These are phyloP conservation scores for Penicillium verrucosum DNA, from an alignment of 2,329 filamentous ascomycete genomes.

Conservation along the genomic window DNA sequence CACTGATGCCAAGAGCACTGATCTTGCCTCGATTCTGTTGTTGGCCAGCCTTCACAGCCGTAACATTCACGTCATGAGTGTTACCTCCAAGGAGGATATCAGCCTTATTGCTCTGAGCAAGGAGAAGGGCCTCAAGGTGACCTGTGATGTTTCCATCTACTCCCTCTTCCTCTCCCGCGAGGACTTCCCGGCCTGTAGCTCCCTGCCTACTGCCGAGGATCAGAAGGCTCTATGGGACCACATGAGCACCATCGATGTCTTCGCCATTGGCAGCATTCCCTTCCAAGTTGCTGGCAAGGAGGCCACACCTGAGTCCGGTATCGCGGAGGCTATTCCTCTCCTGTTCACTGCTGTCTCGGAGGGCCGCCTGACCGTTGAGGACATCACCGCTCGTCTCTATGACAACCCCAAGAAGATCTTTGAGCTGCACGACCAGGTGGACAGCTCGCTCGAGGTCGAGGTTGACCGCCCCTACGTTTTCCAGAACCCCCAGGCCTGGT, in stretches of 20 bases:
- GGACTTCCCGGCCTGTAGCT: slow-evolving; percentile 65
- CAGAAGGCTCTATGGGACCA: slow-evolving; percentile 73
- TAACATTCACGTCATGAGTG: slow-evolving; percentile 75
- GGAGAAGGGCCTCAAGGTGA: slow-evolving; percentile 75
- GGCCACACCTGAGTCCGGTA: slow-evolving; percentile 62
- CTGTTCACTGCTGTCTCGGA: slow-evolving; percentile 73
- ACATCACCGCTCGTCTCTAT: slow-evolving; percentile 68
- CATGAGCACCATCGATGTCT: slow-evolving; percentile 70
- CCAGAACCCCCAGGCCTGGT: slow-evolving; percentile 56
- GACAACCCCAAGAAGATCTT: slow-evolving; percentile 79
- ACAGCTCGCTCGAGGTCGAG: slow-evolving; percentile 70
- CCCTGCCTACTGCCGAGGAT: slow-evolving; percentile 64
- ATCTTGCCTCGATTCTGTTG: slow-evolving; percentile 75
- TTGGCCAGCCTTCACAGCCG: slow-evolving; percentile 74
- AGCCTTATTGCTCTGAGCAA: slow-evolving; percentile 73
- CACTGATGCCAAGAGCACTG: slow-evolving; percentile 76
- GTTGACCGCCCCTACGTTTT: slow-evolving; percentile 68
- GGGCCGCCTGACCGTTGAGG: slow-evolving; percentile 69
- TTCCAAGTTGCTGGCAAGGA: slow-evolving; percentile 66
- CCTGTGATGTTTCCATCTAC: slow-evolving; percentile 79
- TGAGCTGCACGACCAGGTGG: slow-evolving; percentile 75
- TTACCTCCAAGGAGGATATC: slow-evolving; percentile 79
- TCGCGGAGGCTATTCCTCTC: slow-evolving; percentile 69
- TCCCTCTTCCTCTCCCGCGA: slow-evolving; percentile 70
- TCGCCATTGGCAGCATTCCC: slow-evolving; percentile 73